Evolutionary conservation across 2,329 filamentous ascomycete genomes (phyloP), one percentile per base, ranked within the genome.

Genomic region (Ophiocordyceps camponoti-leonardi): DNA sequence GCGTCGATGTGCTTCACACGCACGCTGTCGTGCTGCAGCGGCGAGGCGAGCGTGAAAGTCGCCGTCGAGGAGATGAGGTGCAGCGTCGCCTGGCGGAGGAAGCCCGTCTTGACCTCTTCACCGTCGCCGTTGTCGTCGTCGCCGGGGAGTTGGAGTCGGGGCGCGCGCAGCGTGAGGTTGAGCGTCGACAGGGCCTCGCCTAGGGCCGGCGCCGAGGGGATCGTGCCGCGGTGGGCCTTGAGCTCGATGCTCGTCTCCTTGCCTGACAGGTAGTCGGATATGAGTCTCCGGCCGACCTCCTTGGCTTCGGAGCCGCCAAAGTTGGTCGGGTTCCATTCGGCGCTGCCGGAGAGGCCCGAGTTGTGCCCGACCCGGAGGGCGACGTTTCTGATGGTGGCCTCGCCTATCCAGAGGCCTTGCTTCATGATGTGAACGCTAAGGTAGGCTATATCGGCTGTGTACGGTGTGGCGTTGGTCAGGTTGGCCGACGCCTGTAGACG

Each of bases 251-350:
- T 86, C 1, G 84, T 87, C 63, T 96, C 95, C 59, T 74, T 80
- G 10, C 87, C 87, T 4, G 88, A 96, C 12, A 95, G 68, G 56
- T 92, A 96, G 53, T 85, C 78, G 2, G 86, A 94, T 11, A 96
- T 63, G 19, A 95, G 66, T 42, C 87, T 75, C 45, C 77, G 72
- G 2, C 84, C 87, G 49, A 80, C 70, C 26, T 67, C 60, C 41
- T 69, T 69, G 2, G 77, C 83, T 45, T 69, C 58, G n/a, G 68
- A 53, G 11, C 84, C 86, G 35, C 79, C 75, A 48, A 75, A 71
- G 2, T 49, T 46, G 4, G 68, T 61, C 0, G 88, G 88, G 51
- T 84, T 76, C 86, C 87, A 96, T 1, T 73, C 69, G 1, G 81
- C 82, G 22, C 73, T 72, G 16, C 92, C 73, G 2, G 72, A 54